Base-by-base conservation (phyloP, 1,139 yeast species). In the Zhuliangozyma blackwelliae region DNA sequence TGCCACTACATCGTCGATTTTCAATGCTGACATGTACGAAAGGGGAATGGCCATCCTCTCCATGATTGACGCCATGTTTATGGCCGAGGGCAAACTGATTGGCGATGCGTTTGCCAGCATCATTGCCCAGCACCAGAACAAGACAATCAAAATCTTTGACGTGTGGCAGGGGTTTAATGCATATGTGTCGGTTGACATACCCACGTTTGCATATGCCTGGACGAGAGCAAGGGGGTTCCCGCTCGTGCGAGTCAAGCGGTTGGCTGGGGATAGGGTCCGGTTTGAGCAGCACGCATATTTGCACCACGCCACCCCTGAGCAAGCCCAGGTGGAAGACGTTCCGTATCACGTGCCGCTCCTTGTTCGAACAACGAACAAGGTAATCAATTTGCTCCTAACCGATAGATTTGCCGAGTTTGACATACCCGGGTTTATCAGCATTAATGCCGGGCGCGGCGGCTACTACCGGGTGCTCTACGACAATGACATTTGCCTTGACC, bases 41-140 rank as follows among this genome's bases (percentile, higher is more conserved):
- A 82, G 81, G 54, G 92, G 90, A 16, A 75, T 83, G 36, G 64
- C 71, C 13, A 54, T 82, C 16, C 48, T 83, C 31, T 68, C 83
- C 56, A 75, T 77, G 74, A 52, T 83, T 72, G 27, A 33, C 13
- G 27, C 16, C 62, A 69, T 35, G 46, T 73, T 29, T 60, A 76
- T 35, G 25, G 32, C 33, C 21, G 43, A 40, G 10, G 38, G 41
- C 2, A 44, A 44, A 6, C 37, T 57, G 56, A 36, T 60, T 68
- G 32, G 36, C 44, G 10, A 66, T 70, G 1, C 52, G 80, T 21
- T 60, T 65, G n/a, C 50, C 3, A 28, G 61, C 25, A 65, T 81
- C n/a, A 53, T 79, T 16, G 52, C 54, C 2, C 45, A 49, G 8
- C 59, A 65, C 44, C 51, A 65, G 39, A 63, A 40, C 43, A 62